A percentile compares a stretch with the other conserved stretches of the same genome.
Conservation (phyloP, 2,329 filamentous ascomycete species). For the Phialophora chinensis region DNA sequence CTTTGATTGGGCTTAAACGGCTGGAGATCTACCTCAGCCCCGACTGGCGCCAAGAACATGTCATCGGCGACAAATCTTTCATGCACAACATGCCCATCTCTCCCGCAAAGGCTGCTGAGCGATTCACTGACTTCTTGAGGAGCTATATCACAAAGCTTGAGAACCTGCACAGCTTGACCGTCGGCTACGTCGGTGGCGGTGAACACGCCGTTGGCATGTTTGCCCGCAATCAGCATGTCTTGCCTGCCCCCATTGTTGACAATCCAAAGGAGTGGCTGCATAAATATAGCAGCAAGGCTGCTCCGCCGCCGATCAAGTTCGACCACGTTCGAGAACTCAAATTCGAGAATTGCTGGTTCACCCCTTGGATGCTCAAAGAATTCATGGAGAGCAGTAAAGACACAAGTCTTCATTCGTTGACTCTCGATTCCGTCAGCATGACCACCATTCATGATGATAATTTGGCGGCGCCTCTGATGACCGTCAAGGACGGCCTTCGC, state of each 20-base stretch:
- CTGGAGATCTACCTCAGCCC: constrained; percentile 68
- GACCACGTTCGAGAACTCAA: constrained; percentile 65
- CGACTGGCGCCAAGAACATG: constrained; percentile 66
- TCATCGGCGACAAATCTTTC: constrained; percentile 58
- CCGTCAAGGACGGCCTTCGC: constrained; percentile 22
- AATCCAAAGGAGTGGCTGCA: constrained; percentile 31
- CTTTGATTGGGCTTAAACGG: constrained; percentile 60
- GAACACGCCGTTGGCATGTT: constrained; percentile 68
- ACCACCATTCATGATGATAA: constrained; percentile 51
- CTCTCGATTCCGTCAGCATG: constrained; percentile 69
- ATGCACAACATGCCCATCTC: constrained; percentile 57
- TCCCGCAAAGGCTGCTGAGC: constrained; percentile 59
- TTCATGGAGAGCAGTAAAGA: constrained; percentile 58
- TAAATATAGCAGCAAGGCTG: constrained; percentile 9
- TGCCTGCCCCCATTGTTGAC: constrained; percentile 60
- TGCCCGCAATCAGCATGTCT: constrained; percentile 66
- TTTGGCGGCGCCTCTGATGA: constrained; percentile 23
- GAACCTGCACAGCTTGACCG: constrained; percentile 64
- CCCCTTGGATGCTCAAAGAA: constrained; percentile 62
- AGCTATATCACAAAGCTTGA: constrained; percentile 55
- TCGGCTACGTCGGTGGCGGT: constrained; percentile 72
- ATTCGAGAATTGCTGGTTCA: constrained; percentile 72
- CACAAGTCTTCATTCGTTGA: constrained; percentile 58
- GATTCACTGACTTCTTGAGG: constrained; percentile 61
- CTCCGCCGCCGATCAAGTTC: constrained; percentile 56